Conservation (phyloP, 2,329 filamentous ascomycete genomes). For the Beauveria bassiana region DNA sequence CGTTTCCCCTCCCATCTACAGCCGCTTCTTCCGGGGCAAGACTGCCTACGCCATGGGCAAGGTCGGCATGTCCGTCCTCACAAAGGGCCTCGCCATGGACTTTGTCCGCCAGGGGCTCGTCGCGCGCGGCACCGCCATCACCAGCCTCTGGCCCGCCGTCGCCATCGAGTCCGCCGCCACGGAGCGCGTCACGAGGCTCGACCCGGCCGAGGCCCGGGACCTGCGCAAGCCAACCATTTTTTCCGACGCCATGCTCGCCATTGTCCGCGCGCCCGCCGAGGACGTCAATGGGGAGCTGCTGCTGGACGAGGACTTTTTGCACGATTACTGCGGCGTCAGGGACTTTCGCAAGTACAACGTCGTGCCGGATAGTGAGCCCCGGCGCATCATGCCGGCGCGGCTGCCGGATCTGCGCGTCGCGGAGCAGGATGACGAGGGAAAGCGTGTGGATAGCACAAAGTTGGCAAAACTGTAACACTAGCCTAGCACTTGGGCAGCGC, state of each 20-base stretch:
- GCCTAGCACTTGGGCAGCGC: neutral
- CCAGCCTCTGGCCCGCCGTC: constrained; percentile 73
- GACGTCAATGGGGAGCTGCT: constrained; percentile 64
- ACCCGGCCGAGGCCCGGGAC: constrained; percentile 44
- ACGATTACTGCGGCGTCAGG: constrained; percentile 51
- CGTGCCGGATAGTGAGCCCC: constrained; percentile 53
- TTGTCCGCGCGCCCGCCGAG: constrained; percentile 52
- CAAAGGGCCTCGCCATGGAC: constrained; percentile 77
- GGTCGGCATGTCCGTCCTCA: constrained; percentile 73
- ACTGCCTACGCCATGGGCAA: constrained; percentile 76
- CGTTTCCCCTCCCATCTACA: constrained; percentile 79
- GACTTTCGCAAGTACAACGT: constrained; percentile 70
- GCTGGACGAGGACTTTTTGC: constrained; percentile 75
- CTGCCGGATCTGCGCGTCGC: constrained; percentile 64
- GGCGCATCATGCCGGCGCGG: constrained; percentile 68
- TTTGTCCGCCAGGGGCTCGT: constrained; percentile 56
- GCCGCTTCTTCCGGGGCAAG: constrained; percentile 77
- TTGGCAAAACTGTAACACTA: constrained; percentile 30
- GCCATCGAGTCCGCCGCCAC: constrained; percentile 73
- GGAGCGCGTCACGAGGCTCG: constrained; percentile 36
- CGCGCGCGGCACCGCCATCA: constrained; percentile 59
- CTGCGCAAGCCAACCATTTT: constrained; percentile 67
- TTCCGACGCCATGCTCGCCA: constrained; percentile 69
- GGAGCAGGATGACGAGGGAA: constrained; percentile 76
- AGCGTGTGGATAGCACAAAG: constrained; percentile 56